phyloP scores from a whole-genome alignment of 2,329 filamentous ascomycete species.

The Fonsecaea nubica region DNA sequence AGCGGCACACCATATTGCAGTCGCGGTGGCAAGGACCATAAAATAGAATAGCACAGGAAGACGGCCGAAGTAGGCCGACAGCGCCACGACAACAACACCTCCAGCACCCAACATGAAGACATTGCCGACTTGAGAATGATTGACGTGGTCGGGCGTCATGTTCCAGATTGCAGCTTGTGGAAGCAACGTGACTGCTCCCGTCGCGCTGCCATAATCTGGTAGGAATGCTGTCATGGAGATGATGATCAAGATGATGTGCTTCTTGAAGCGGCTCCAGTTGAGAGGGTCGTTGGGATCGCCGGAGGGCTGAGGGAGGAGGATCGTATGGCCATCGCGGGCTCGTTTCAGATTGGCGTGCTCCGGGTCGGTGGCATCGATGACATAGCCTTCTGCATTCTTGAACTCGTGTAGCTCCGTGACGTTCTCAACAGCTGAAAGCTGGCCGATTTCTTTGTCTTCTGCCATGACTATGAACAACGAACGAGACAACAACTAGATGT shows the following conservation, averaged over 20 bases:
- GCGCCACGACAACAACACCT: conserved; percentile 49
- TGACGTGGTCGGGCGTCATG: conserved; percentile 48
- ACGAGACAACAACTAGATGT: not conserved
- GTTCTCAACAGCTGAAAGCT: conserved; percentile 23
- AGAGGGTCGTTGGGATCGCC: conserved; percentile 49
- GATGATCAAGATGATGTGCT: conserved; percentile 48
- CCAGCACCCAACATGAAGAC: conserved; percentile 54
- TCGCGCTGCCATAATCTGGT: conserved; percentile 53
- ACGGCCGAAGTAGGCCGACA: conserved; percentile 53
- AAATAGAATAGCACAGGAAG: conserved; percentile 53
- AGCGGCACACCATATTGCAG: conserved; percentile 50
- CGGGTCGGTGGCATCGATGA: conserved; percentile 44
- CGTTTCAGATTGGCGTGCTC: conserved; percentile 43
- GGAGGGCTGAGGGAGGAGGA: conserved; percentile 50
- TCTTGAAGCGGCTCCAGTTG: conserved; percentile 47
- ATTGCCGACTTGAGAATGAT: conserved; percentile 51
- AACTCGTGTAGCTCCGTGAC: conserved; percentile 36
- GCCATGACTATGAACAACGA: conserved; percentile 18
- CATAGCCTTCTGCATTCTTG: conserved; percentile 44
- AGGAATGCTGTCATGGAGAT: conserved; percentile 49
- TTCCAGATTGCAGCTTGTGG: conserved; percentile 49
- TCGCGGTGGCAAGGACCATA: conserved; percentile 46
- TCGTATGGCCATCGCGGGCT: conserved; percentile 50
- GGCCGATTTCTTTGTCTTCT: conserved; percentile 33
- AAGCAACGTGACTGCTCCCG: conserved; percentile 50